phyloP scores from a whole-genome alignment of 2,329 filamentous ascomycete genomes.

The Chaetomium sp. region DNA sequence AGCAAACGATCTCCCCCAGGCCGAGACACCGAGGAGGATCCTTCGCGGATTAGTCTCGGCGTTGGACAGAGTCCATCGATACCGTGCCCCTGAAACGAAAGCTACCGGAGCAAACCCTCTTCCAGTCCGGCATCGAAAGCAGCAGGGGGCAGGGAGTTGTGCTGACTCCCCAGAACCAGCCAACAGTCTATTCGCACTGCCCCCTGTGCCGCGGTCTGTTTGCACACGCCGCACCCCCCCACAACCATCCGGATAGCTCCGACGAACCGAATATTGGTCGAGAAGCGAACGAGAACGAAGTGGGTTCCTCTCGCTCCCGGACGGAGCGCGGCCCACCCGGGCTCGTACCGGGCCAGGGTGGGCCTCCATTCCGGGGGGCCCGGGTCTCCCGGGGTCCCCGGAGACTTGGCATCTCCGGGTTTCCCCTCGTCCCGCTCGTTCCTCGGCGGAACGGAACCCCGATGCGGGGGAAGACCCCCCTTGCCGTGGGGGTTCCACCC shows the following conservation, averaged over 20 bases:
- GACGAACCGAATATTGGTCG: background rate
- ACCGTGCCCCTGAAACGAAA: background rate
- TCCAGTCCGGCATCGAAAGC: background rate
- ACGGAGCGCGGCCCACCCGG: too few relatives aligned
- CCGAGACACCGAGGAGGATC: background rate
- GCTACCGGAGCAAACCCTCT: background rate
- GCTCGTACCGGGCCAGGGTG: background rate
- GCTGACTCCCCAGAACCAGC: background rate
- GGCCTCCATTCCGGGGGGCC: background rate
- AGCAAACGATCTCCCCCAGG: background rate
- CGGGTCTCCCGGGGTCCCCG: too few relatives aligned
- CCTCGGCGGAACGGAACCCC: background rate
- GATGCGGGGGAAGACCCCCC: background rate
- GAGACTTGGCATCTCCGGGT: background rate
- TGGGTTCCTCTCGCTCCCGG: background rate
- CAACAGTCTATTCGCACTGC: background rate
- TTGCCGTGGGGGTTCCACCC: background rate
- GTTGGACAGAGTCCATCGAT: background rate
- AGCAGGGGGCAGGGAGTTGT: background rate
- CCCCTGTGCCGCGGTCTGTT: too few relatives aligned
- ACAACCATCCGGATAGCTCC: background rate
- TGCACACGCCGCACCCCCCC: too few relatives aligned
- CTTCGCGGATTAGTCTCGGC: background rate
- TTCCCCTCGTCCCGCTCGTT: too few relatives aligned
- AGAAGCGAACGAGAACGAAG: background rate